These are phyloP conservation scores for Taphrina confusa DNA, from an alignment of 1,139 yeast species.

Conservation along the genomic window DNA sequence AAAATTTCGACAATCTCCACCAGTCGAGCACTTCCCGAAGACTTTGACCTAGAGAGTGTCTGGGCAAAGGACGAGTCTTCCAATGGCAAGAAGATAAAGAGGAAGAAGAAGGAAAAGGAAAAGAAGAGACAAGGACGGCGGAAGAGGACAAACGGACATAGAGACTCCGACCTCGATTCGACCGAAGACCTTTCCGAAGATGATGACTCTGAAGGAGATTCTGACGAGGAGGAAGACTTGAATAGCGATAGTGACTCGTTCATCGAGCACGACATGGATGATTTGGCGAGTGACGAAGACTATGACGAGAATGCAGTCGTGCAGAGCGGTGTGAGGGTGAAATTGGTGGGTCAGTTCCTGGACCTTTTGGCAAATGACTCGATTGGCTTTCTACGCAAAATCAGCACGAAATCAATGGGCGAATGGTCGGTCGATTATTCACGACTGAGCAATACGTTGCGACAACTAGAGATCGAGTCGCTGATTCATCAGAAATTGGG, in stretches of 20 bases:
- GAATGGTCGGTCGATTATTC: slow-evolving; percentile 51
- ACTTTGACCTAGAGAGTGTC: slow-evolving; percentile 42
- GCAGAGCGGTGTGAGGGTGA: slow-evolving; percentile 35
- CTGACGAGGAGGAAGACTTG: slow-evolving; percentile 41
- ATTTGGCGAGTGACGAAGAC: slow-evolving; percentile 48
- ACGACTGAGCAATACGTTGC: slow-evolving; percentile 48
- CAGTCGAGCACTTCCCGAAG: slow-evolving; percentile 43
- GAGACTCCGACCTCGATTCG: slow-evolving; percentile 41
- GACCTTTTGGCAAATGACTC: slow-evolving; percentile 46
- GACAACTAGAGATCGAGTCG: slow-evolving; percentile 61
- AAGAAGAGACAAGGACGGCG: slow-evolving; percentile 39
- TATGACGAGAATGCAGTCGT: slow-evolving; percentile 44
- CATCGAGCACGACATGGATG: slow-evolving; percentile 53
- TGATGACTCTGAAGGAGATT: slow-evolving; percentile 43
- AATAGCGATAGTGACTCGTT: slow-evolving; percentile 7
- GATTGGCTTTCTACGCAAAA: slow-evolving; percentile 44
- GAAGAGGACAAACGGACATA: slow-evolving; percentile 41
- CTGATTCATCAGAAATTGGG: slow-evolving; percentile 54
- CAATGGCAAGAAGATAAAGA: slow-evolving; percentile 38
- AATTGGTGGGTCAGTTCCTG: slow-evolving; percentile 52
- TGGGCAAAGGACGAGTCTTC: slow-evolving; percentile 27
- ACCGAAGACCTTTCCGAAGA: slow-evolving; percentile 42
- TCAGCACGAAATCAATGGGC: slow-evolving; percentile 48
- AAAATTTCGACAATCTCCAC: slow-evolving; percentile 47
- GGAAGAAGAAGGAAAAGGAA: slow-evolving; percentile 41